phyloP scores from a whole-genome alignment of 371 early-diverging fungal genomes.

The Lichtheimia corymbifera region DNA sequence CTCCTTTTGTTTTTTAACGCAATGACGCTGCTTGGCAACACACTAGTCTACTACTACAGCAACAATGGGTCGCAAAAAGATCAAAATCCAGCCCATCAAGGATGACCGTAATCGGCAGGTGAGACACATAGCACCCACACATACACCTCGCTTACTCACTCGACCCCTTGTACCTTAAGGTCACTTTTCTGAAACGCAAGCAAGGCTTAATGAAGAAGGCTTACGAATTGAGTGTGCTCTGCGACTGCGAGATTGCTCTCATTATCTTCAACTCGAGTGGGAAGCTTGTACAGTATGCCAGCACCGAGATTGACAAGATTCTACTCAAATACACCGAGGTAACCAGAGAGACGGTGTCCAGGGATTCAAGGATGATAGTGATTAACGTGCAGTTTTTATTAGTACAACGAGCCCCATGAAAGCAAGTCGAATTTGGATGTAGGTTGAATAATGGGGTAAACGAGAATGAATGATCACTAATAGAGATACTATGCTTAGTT shows the following conservation, averaged over 20 bases:
- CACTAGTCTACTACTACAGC: too few relatives aligned
- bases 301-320: constrained; percentile 91
- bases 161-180: constrained; percentile 40
- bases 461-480: too few relatives aligned
- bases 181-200: constrained; percentile 96
- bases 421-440: constrained; percentile 46
- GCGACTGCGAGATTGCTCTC: constrained; percentile 95
- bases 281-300: constrained; percentile 92
- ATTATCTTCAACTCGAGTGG: constrained; percentile 91
- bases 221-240: constrained; percentile 95
- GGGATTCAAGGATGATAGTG: not conserved
- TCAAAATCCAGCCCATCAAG: constrained; percentile 92
- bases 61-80: constrained; percentile 94
- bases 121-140: constrained; percentile 11
- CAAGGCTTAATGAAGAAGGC: constrained; percentile 99
- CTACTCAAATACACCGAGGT: constrained; percentile 91
- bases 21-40: too few relatives aligned
- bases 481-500: constrained; percentile 8
- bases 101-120: constrained; percentile 95
- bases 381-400: not conserved
- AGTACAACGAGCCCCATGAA: constrained; percentile 46
- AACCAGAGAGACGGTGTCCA: constrained; percentile 12
- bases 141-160: not conserved
- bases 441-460: constrained; percentile 7
- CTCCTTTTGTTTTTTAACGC: constrained; percentile 1